Conservation (phyloP, 805 yeast species). For the Sugiyamaella valdiviana region DNA sequence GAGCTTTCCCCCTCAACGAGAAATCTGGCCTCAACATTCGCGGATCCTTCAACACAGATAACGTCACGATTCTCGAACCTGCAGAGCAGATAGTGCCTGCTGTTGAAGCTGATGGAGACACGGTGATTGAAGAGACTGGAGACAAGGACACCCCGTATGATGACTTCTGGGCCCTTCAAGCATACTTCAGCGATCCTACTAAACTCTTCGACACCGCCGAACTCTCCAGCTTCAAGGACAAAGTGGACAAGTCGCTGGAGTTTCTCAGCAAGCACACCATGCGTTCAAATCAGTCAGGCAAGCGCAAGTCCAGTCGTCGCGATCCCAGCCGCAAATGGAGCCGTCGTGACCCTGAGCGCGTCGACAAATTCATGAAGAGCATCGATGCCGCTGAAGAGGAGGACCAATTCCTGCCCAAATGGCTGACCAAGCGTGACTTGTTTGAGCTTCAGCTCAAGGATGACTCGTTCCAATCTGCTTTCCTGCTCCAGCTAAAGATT, state of each 20-base stretch:
- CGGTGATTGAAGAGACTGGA: slow-evolving; percentile 6
- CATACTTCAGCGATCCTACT: slow-evolving; percentile 26
- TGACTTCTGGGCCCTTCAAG: slow-evolving; percentile 30
- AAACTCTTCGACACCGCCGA: slow-evolving; percentile 9
- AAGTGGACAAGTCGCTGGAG: slow-evolving; percentile 17
- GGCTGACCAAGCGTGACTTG: slow-evolving; percentile 31
- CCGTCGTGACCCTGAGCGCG: slow-evolving; percentile 3
- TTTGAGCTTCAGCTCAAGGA: slow-evolving; percentile 32
- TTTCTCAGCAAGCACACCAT: slow-evolving; percentile 8
- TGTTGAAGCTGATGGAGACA: slow-evolving; percentile 11
- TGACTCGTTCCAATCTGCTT: slow-evolving; percentile 26
- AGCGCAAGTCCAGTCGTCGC: no score
- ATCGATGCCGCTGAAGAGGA: background rate
- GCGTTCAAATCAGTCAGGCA: no score
- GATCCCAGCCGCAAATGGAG: background rate
- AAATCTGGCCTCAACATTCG: slow-evolving; percentile 33
- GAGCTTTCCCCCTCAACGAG: slow-evolving; percentile 33
- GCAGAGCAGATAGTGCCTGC: background rate
- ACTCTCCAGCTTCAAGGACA: slow-evolving; percentile 14
- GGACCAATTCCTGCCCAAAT: slow-evolving; percentile 28
- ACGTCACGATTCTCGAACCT: slow-evolving; percentile 26
- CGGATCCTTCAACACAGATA: slow-evolving; percentile 32
- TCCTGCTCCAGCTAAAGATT: slow-evolving; percentile 27
- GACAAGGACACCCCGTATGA: slow-evolving; percentile 15
- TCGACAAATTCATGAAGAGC: background rate